These are phyloP conservation scores for Aethionema arabicum DNA, from an alignment of 345 rosid genomes.

Conservation along the genomic window DNA sequence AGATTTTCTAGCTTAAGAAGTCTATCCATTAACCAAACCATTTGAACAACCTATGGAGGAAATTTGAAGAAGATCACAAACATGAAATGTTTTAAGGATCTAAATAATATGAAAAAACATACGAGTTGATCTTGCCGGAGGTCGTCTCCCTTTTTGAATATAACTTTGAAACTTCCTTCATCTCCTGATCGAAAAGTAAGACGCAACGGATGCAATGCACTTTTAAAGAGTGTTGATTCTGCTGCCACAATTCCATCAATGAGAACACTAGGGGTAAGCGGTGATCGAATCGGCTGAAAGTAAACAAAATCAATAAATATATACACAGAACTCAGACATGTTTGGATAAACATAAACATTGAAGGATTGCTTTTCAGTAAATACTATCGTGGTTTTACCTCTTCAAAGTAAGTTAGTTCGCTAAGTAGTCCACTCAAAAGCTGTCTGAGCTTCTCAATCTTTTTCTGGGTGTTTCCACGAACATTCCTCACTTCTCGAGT, in stretches of 20 bases:
- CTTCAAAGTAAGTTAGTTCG: constrained; percentile 94
- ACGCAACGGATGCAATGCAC: constrained; percentile 87
- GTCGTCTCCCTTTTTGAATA: constrained; percentile 98
- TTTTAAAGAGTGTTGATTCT: constrained; percentile 94
- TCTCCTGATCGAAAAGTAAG: constrained; percentile 76
- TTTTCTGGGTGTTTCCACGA: constrained; percentile 96
- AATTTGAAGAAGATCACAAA: background rate
- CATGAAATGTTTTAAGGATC: background rate
- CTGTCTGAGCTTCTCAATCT: constrained; percentile 96
- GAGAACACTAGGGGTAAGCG: constrained; percentile 71
- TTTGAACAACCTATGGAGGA: constrained; percentile 75
- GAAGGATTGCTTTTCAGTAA: constrained; percentile 22
- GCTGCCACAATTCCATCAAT: constrained; percentile 88
- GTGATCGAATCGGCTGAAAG: constrained; percentile 89
- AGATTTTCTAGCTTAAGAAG: constrained; percentile 93
- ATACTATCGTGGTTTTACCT: constrained; percentile 51
- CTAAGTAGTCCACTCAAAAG: constrained; percentile 95
- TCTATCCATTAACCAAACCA: constrained; percentile 99
- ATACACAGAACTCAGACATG: constrained; percentile 22
- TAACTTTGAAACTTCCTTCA: constrained; percentile 77
- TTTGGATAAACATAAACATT: constrained; percentile 13
- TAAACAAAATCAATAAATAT: constrained; percentile 23
- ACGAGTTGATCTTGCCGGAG: constrained; percentile 99
- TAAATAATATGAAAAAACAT: background rate
- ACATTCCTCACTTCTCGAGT: constrained; percentile 91